Conservation (phyloP, 306 rosid genomes). For the Elaeagnus macrophylla region DNA sequence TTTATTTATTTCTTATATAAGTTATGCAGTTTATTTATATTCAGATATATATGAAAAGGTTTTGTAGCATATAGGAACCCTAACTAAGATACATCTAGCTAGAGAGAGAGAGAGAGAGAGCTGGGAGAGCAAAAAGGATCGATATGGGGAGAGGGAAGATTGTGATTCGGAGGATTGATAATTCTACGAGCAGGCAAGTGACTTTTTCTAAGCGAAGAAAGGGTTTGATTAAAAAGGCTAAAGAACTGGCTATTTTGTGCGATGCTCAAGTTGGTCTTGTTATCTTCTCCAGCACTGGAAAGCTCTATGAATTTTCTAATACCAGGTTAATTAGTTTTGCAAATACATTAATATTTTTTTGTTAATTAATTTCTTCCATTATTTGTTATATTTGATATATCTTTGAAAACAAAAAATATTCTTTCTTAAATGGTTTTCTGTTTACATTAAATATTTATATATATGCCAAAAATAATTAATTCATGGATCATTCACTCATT, state of each 20-base stretch:
- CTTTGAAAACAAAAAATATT: background rate
- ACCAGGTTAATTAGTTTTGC: conserved; percentile 33
- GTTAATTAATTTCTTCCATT: background rate
- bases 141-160: conserved; percentile 88
- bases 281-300: conserved; percentile 70
- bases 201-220: conserved; percentile 91
- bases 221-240: conserved; percentile 81
- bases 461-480: no score
- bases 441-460: no score
- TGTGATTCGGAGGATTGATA: conserved; percentile 70
- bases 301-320: conserved; percentile 70
- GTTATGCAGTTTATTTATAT: background rate
- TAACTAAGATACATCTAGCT: background rate
- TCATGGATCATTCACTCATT: no score
- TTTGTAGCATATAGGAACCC: conserved; percentile 33
- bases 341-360: background rate
- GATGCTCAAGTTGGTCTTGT: conserved; percentile 78
- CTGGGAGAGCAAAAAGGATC: background rate
- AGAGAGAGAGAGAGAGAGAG: background rate
- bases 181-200: conserved; percentile 70
- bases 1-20: background rate
- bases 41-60: background rate
- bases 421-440: no score
- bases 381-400: background rate
- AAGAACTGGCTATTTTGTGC: conserved; percentile 71